Evolutionary conservation across 257 asterid species (phyloP).

Genomic region (Misopates orontium): DNA sequence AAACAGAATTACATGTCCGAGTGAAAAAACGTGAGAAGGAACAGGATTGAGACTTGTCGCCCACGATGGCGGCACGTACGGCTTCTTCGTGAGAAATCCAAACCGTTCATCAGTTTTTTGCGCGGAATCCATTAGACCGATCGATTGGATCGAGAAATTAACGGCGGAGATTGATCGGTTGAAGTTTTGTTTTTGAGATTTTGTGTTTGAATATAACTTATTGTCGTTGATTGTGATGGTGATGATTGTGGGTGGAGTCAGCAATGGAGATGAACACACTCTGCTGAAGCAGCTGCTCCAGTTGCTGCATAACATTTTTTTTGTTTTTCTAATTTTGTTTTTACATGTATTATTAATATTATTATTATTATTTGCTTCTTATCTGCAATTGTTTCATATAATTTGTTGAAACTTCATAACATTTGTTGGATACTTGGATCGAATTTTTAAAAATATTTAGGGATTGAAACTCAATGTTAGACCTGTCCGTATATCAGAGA

Average conservation of each 20-base stretch:
- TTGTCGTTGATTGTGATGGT: constrained; percentile 10
- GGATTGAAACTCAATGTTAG: no score
- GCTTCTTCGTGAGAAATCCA: constrained; percentile 61
- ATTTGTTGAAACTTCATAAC: no score
- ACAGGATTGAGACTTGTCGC: constrained; percentile 70
- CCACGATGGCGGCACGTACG: constrained; percentile 80
- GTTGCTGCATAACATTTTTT: not conserved
- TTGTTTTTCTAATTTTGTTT: no score
- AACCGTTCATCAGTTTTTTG: constrained; percentile 40
- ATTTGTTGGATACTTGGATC: no score
- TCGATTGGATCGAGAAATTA: constrained; percentile 27
- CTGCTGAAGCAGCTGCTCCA: constrained; percentile 9
- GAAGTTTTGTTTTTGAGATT: constrained; percentile 2
- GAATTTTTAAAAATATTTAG: no score
- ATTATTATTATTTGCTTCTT: no score
- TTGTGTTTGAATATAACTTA: constrained; percentile 14
- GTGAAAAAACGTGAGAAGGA: constrained; percentile 69
- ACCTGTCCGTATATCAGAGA: no score
- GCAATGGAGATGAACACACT: constrained; percentile 14
- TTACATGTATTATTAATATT: no score
- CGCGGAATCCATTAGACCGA: constrained; percentile 37
- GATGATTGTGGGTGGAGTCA: constrained; percentile 15
- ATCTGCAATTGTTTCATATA: no score
- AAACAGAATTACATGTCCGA: constrained; percentile 64
- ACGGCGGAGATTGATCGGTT: constrained; percentile 9